Evolutionary conservation across 2,329 filamentous ascomycete genomes (phyloP).

Genomic region (Ambrosiella cleistominuta): DNA sequence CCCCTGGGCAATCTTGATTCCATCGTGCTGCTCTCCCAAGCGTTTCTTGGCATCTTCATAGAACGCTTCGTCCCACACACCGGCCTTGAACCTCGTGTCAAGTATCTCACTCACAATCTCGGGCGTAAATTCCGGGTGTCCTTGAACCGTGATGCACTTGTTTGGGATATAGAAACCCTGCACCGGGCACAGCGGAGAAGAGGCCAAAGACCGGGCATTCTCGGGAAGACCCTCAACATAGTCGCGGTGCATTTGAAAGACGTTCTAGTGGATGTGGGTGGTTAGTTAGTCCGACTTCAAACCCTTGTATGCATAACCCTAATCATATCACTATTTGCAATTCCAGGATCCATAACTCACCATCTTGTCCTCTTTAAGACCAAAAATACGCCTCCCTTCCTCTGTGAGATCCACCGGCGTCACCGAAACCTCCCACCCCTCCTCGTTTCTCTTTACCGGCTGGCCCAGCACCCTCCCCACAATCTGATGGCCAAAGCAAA

Average conservation of each 20-base stretch:
- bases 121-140: constrained; percentile 67
- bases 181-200: constrained; percentile 49
- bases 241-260: constrained; percentile 81
- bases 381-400: constrained; percentile 54
- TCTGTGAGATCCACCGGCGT: constrained; percentile 48
- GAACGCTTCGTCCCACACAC: constrained; percentile 49
- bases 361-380: constrained; percentile 35
- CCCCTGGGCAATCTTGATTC: constrained; percentile 51
- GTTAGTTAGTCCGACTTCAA: background rate
- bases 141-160: constrained; percentile 60
- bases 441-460: constrained; percentile 46
- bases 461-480: constrained; percentile 53
- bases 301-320: background rate
- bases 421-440: constrained; percentile 72
- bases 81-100: constrained; percentile 41
- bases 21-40: constrained; percentile 55
- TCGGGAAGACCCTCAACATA: constrained; percentile 47
- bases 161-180: constrained; percentile 60
- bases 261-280: constrained; percentile 28
- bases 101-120: constrained; percentile 56
- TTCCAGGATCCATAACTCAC: constrained; percentile 19
- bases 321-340: background rate
- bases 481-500: constrained; percentile 84
- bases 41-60: constrained; percentile 52
- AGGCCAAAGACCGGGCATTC: constrained; percentile 44